Evolutionary conservation across 1,139 yeast genomes (phyloP).

Genomic region (Candida sp.): DNA sequence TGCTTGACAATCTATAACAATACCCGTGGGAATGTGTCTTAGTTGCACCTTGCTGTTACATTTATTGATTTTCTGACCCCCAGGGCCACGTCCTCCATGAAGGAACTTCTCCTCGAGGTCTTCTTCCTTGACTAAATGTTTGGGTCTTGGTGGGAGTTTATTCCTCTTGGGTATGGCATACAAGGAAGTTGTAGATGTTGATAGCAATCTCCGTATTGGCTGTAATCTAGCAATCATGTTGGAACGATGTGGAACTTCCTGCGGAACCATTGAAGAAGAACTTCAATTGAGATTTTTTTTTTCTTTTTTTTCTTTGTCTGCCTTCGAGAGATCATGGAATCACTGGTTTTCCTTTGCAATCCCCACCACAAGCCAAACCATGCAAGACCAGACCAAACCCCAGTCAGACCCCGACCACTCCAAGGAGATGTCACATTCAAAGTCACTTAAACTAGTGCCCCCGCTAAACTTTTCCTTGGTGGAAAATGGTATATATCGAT

Average conservation of each 20-base stretch:
- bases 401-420: background rate
- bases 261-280: too few relatives aligned
- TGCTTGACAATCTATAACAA: slow-evolving; percentile 86
- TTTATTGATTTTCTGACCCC: slow-evolving; percentile 96
- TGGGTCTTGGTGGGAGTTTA: slow-evolving; percentile 84
- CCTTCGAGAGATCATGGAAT: too few relatives aligned
- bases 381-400: background rate
- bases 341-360: too few relatives aligned
- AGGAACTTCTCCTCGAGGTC: slow-evolving; percentile 76
- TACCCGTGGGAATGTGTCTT: slow-evolving; percentile 84
- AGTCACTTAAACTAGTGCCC: slow-evolving; percentile 55
- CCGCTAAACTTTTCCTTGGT: slow-evolving; percentile 92
- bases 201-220: background rate
- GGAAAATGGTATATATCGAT: slow-evolving; percentile 84
- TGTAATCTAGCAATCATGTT: background rate
- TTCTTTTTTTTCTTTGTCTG: background rate
- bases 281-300: too few relatives aligned
- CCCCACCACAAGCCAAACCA: background rate
- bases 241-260: too few relatives aligned
- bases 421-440: background rate
- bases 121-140: slow-evolving; percentile 61
- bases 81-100: slow-evolving; percentile 94
- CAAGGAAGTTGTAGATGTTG: background rate
- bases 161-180: slow-evolving; percentile 50
- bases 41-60: slow-evolving; percentile 94